Evolutionary conservation across 768 basidiomycete species (phyloP), one percentile per base, ranked within the genome.

Genomic region (Tulasnella calospora): DNA sequence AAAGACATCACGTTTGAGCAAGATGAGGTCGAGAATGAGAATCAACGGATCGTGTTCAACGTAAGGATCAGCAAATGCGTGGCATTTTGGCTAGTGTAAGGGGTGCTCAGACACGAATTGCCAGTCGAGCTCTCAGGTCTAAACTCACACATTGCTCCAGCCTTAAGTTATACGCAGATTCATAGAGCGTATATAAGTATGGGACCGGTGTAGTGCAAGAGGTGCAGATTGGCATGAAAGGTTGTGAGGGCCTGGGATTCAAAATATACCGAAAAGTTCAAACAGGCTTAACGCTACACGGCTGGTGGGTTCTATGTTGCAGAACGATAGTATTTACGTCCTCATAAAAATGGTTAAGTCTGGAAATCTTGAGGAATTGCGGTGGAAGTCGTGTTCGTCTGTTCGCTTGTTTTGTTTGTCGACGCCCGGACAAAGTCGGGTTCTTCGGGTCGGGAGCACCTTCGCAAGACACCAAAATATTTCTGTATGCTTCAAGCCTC

Each of bases 1-100:
- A 82, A 92, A 95, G 3, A 95, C 94, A 17, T 89, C 94, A 47
- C 91, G 85, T 83, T 95, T 95, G 33, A 96, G 87, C 33, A 95
- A 87, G 73, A 95, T 92, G 1, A 96, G 87, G 84, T 96, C 94
- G 55, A 95, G 87, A 7, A 93, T 84, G 27, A 95, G 85, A 1
- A 89, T 91, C 79, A 95, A 84, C 0, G 87, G 85, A 83, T 95
- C 93, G 80, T 95, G 91, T 82, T 96, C 94, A 79, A 95, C 92
- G 81, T 95, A 95, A 78, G 93, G 93, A 84, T 96, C 94, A 0
- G 91, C 93, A 81, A 95, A 94, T 36, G 85, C 84, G 47, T 77
- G 67, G 72, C 83, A 83, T 15, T 71, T n/a, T 86, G 87, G 82
- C 81, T 82, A 61, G 8, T n/a, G 55, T 35, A 71, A 69, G 19